These are phyloP conservation scores for Aureobasidium sp. DNA, from an alignment of 2,329 filamentous ascomycete species.

Conservation along the genomic window DNA sequence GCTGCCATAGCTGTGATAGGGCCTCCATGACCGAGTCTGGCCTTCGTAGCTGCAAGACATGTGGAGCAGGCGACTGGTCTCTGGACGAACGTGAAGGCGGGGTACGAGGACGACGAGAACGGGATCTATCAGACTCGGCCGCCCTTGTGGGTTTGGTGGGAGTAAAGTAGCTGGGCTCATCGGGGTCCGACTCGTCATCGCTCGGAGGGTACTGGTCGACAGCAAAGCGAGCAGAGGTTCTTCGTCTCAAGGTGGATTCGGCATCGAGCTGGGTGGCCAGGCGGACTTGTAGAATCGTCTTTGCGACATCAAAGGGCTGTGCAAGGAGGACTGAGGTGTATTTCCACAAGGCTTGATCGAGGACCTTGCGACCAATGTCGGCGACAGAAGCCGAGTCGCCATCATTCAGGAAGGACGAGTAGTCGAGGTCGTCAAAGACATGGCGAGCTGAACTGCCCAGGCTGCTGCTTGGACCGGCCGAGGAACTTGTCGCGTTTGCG, in stretches of 20 bases:
- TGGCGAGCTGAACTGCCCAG: conserved; percentile 65
- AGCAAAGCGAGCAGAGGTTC: conserved; percentile 3
- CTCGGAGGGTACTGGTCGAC: conserved; percentile 11
- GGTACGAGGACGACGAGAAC: conserved; percentile 33
- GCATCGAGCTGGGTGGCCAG: conserved; percentile 34
- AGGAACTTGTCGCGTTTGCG: conserved; percentile 24
- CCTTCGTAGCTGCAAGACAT: conserved; percentile 65
- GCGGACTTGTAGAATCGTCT: conserved; percentile 79
- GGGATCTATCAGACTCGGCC: conserved; percentile 28
- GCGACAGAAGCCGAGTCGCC: conserved; percentile 61
- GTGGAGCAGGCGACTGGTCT: conserved; percentile 34
- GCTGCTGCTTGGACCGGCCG: conserved; percentile 39
- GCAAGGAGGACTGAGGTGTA: conserved; percentile 84
- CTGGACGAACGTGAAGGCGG: conserved; percentile 35
- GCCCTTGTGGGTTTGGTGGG: conserved; percentile 50
- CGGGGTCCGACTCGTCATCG: conserved; percentile 67
- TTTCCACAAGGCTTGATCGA: conserved; percentile 85
- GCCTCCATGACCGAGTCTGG: conserved; percentile 80
- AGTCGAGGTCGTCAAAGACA: conserved; percentile 84
- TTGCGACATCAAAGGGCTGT: conserved; percentile 95
- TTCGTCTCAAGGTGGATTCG: conserved; percentile 1
- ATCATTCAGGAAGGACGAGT: conserved; percentile 77
- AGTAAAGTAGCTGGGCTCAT: conserved; percentile 70
- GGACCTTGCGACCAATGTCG: conserved; percentile 65
- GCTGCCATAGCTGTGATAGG: conserved; percentile 79